Conservation (phyloP, 108 stramenopile species). For the Cyclotella kingstonii region DNA sequence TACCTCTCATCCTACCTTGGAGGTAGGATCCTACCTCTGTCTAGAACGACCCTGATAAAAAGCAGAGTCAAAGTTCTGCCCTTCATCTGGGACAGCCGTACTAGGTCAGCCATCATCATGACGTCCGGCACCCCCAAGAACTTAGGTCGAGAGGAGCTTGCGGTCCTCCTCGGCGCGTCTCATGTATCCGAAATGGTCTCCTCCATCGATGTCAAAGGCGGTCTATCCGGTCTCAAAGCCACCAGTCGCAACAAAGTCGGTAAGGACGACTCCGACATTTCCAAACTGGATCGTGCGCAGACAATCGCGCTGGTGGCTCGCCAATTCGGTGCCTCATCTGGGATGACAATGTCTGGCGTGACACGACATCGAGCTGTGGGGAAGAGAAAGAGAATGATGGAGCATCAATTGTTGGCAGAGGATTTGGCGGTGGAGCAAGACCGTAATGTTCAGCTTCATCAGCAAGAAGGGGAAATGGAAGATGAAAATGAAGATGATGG, state of each 20-base stretch:
- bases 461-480: neutral
- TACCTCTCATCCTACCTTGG: no score
- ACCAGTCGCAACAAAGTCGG: neutral
- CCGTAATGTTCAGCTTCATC: neutral
- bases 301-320: slow-evolving; percentile 60
- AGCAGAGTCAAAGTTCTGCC: no score
- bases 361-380: slow-evolving; percentile 30
- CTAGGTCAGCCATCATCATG: no score
- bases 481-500: slow-evolving; percentile 45
- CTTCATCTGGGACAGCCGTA: no score
- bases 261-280: slow-evolving; percentile 44
- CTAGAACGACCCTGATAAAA: no score
- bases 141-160: slow-evolving; percentile 79
- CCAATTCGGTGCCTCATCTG: slow-evolving; percentile 17
- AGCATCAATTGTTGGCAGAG: slow-evolving; percentile 52
- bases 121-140: slow-evolving; percentile 16
- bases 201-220: neutral
- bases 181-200: slow-evolving; percentile 38
- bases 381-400: slow-evolving; percentile 41
- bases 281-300: slow-evolving; percentile 65
- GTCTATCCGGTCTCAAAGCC: neutral
- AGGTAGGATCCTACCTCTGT: no score
- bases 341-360: slow-evolving; percentile 2
- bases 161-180: slow-evolving; percentile 70
- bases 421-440: slow-evolving; percentile 35